A percentile compares a stretch with the other conserved stretches of the same genome.
Evolutionary conservation across 768 basidiomycete species (phyloP).

Genomic region (Pleurotus salmoneostramineus): DNA sequence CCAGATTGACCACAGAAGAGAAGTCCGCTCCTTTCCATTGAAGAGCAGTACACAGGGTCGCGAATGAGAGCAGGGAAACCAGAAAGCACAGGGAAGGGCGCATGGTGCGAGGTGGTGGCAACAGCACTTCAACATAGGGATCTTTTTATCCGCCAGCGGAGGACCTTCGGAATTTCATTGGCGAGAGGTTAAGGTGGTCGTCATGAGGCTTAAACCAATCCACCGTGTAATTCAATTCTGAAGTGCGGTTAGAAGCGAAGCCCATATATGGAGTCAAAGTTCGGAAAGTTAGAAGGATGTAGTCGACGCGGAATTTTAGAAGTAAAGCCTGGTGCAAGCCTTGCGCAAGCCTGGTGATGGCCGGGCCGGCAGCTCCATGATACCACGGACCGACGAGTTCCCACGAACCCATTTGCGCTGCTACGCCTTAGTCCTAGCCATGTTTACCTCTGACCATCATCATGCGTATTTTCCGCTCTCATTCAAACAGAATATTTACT

Average conservation of each 20-base stretch:
- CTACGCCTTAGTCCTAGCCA: no score
- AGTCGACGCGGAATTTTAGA: no score
- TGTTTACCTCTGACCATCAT: no score
- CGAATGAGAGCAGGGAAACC: conserved; percentile 15
- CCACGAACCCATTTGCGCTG: no score
- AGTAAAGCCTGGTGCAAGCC: no score
- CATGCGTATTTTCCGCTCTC: not conserved
- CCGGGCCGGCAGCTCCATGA: no score
- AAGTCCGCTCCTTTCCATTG: conserved; percentile 54
- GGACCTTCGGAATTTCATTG: conserved; percentile 11
- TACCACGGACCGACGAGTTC: no score
- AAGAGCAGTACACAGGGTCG: conserved; percentile 28
- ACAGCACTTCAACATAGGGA: no score
- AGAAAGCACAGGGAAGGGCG: not conserved
- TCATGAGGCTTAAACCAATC: not conserved
- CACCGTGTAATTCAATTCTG: not conserved
- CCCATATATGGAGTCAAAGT: not conserved
- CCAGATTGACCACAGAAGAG: conserved; percentile 49
- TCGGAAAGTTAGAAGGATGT: not conserved
- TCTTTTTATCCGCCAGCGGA: conserved; percentile 9
- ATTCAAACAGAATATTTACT: not conserved
- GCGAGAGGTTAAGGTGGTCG: not conserved
- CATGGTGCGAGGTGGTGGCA: not conserved
- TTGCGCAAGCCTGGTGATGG: no score
- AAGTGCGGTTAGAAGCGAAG: not conserved